Evolutionary conservation across 805 yeast genomes (phyloP).

Genomic region (Wickerhamomyces sydowiorum): DNA sequence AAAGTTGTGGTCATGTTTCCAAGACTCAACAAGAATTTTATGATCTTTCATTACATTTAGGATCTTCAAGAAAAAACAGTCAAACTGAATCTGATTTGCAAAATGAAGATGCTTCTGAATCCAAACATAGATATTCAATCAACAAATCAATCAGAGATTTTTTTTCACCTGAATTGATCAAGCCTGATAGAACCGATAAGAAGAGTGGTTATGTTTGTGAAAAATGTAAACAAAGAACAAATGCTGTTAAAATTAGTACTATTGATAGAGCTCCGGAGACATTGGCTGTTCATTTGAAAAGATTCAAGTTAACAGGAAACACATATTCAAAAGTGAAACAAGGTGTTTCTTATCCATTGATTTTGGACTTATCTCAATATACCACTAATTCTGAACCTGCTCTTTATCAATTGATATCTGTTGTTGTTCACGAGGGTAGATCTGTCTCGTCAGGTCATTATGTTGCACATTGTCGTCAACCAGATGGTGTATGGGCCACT

Average conservation of each 20-base stretch:
- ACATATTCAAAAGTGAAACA: constrained; percentile 83
- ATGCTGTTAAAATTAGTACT: constrained; percentile 69
- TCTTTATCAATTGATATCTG: constrained; percentile 69
- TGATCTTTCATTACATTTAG: constrained; percentile 79
- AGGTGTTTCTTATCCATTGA: constrained; percentile 74
- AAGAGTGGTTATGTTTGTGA: constrained; percentile 86
- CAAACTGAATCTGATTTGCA: neutral
- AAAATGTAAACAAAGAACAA: constrained; percentile 69
- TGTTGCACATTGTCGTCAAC: constrained; percentile 84
- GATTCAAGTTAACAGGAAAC: constrained; percentile 83
- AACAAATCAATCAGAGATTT: constrained; percentile 74
- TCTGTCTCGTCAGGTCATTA: constrained; percentile 92
- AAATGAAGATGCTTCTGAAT: constrained; percentile 10
- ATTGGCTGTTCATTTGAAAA: constrained; percentile 76
- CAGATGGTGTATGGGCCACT: constrained; percentile 88
- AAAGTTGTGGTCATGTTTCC: constrained; percentile 74
- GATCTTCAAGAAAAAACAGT: constrained; percentile 19
- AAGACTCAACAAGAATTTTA: constrained; percentile 90
- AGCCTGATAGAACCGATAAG: constrained; percentile 60
- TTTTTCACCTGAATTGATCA: constrained; percentile 76
- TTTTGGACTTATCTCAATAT: constrained; percentile 65
- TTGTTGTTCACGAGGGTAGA: constrained; percentile 92
- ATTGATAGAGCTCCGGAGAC: constrained; percentile 86
- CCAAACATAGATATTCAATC: constrained; percentile 48
- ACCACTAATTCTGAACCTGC: constrained; percentile 42